Evolutionary conservation across 148 eudicot genomes (phyloP).

Genomic region (Heliamphora exappendiculata): DNA sequence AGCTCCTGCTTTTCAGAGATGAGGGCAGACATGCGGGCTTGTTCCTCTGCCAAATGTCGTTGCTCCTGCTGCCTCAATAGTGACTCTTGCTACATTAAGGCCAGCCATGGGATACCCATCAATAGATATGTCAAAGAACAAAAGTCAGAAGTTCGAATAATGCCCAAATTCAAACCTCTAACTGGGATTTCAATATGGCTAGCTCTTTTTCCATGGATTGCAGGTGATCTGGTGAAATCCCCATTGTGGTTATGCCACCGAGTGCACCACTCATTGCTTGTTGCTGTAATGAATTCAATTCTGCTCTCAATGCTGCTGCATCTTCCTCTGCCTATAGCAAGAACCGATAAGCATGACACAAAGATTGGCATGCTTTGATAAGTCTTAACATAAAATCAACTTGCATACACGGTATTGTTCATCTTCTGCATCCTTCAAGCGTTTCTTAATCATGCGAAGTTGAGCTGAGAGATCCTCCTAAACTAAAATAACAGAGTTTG

Average conservation of each 20-base stretch:
- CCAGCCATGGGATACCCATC: conserved; percentile 13
- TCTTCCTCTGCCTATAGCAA: conserved; percentile 90
- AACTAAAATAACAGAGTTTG: conserved; percentile 27
- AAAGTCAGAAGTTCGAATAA: not conserved
- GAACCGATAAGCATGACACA: conserved; percentile 18
- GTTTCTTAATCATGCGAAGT: conserved; percentile 74
- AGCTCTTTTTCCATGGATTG: conserved; percentile 77
- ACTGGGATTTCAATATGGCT: conserved; percentile 53
- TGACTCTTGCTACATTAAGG: conserved; percentile 53
- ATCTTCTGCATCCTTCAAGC: conserved; percentile 91
- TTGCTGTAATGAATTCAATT: conserved; percentile 75
- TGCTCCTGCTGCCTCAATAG: conserved; percentile 79
- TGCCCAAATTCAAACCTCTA: conserved; percentile 47
- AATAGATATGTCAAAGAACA: not conserved
- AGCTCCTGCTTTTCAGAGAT: conserved; percentile 63
- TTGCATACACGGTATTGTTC: conserved; percentile 84
- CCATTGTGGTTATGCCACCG: conserved; percentile 39
- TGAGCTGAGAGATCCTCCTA: conserved; percentile 96
- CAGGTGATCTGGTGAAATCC: conserved; percentile 53
- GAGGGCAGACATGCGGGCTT: conserved; percentile 55
- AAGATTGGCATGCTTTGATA: not conserved
- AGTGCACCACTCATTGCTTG: conserved; percentile 57
- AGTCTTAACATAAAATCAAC: not conserved
- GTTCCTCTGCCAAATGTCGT: conserved; percentile 59
- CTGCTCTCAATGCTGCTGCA: conserved; percentile 88